phyloP scores from a whole-genome alignment of 2,329 filamentous ascomycete genomes.

The Pyrenochaeta sp. region DNA sequence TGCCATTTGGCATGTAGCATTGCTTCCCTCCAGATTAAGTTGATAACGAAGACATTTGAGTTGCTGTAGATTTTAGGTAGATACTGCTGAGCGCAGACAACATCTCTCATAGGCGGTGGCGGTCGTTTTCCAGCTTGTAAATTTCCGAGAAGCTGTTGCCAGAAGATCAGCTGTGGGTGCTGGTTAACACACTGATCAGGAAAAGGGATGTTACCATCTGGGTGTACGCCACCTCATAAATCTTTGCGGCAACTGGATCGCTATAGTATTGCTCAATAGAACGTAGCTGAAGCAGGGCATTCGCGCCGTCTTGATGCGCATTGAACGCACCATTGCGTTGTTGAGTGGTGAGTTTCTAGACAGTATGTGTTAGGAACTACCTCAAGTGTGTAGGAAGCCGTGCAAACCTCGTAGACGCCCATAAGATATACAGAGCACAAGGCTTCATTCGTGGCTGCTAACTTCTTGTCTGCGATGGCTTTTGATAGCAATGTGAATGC shows the following conservation, averaged over 20 bases:
- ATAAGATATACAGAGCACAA: constrained; percentile 40
- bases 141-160: constrained; percentile 35
- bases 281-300: constrained; percentile 36
- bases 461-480: constrained; percentile 31
- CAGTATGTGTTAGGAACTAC: not conserved
- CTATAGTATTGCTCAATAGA: constrained; percentile 33
- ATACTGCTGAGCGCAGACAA: constrained; percentile 16
- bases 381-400: not conserved
- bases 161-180: constrained; percentile 18
- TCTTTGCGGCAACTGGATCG: constrained; percentile 31
- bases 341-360: constrained; percentile 33
- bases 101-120: constrained; percentile 28
- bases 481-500: constrained; percentile 32
- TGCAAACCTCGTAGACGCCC: constrained; percentile 39
- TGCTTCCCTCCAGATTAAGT: constrained; percentile 33
- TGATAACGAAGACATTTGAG: constrained; percentile 29
- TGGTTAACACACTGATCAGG: not conserved
- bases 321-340: constrained; percentile 30
- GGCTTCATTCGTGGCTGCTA: constrained; percentile 29
- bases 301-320: constrained; percentile 40
- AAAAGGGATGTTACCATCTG: constrained; percentile 31
- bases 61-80: constrained; percentile 30
- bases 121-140: constrained; percentile 35
- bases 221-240: constrained; percentile 38
- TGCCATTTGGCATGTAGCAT: constrained; percentile 39